A percentile compares a stretch with the other conserved stretches of the same genome.
Evolutionary conservation across 129 eudicot species (phyloP).

Genomic region (Artemisia annua): DNA sequence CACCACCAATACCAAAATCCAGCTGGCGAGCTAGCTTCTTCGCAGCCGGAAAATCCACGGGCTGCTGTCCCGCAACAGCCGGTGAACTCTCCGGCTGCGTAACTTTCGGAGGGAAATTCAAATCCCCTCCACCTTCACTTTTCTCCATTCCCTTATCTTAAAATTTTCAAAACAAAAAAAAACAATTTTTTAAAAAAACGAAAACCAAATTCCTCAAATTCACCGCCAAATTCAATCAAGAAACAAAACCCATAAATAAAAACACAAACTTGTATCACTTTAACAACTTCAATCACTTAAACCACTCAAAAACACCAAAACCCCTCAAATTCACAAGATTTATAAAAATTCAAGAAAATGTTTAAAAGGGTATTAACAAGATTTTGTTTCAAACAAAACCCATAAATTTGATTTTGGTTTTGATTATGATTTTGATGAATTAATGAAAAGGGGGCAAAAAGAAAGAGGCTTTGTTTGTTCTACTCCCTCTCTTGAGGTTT

Average conservation of each 20-base stretch:
- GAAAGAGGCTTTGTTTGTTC: conserved; percentile 50
- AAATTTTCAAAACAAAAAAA: conserved; percentile 11
- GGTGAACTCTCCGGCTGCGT: conserved; percentile 27
- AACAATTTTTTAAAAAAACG: neutral
- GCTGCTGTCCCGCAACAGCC: conserved; percentile 18
- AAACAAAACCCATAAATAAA: conserved; percentile 13
- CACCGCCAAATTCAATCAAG: conserved; percentile 4
- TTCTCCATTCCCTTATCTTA: conserved; percentile 50
- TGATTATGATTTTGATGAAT: too few relatives aligned
- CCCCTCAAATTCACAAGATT: conserved; percentile 35
- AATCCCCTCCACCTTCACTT: conserved; percentile 60
- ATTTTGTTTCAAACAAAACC: neutral
- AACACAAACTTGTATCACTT: neutral
- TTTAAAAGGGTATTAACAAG: too few relatives aligned
- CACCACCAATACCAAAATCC: conserved; percentile 60
- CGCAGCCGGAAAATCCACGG: too few relatives aligned
- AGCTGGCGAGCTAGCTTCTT: conserved; percentile 87
- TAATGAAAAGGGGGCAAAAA: conserved; percentile 32
- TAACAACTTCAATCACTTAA: neutral
- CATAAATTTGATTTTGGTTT: conserved; percentile 8
- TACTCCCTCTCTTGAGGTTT: conserved; percentile 90
- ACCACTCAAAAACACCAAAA: conserved; percentile 22
- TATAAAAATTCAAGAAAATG: too few relatives aligned
- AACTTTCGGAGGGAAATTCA: conserved; percentile 60
- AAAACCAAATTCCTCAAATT: conserved; percentile 22